These are phyloP conservation scores for Cyberlindnera meyerae DNA, from an alignment of 805 yeast species.

Conservation along the genomic window DNA sequence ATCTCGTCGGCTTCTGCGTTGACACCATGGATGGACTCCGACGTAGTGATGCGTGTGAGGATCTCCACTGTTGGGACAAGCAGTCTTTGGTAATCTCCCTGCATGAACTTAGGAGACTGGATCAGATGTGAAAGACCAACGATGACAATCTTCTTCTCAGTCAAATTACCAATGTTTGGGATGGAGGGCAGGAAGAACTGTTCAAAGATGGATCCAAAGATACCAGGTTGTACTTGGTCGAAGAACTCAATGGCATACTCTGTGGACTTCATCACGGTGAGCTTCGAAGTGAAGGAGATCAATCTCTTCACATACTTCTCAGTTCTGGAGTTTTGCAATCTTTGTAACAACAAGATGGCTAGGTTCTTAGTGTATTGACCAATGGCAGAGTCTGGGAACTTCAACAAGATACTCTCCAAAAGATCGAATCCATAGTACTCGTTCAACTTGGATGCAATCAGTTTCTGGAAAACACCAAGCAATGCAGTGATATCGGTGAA, in stretches of 20 bases:
- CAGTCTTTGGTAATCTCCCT: conserved; percentile 38
- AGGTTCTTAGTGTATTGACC: conserved; percentile 61
- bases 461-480: conserved; percentile 93
- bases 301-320: conserved; percentile 75
- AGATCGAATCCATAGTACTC: conserved; percentile 84
- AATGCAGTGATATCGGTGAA: conserved; percentile 63
- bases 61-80: conserved; percentile 40
- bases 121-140: conserved; percentile 47
- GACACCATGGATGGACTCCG: conserved; percentile 32
- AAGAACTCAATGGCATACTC: conserved; percentile 58
- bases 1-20: conserved; percentile 34
- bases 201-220: conserved; percentile 44
- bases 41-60: conserved; percentile 35
- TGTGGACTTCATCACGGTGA: conserved; percentile 42
- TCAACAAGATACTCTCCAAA: conserved; percentile 59
- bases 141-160: conserved; percentile 50
- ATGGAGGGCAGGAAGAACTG: conserved; percentile 39
- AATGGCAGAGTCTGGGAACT: conserved; percentile 47
- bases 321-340: conserved; percentile 77
- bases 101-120: conserved; percentile 27
- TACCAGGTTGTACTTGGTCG: conserved; percentile 65
- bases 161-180: conserved; percentile 42
- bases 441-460: conserved; percentile 77
- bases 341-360: conserved; percentile 68
- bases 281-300: conserved; percentile 53